Evolutionary conservation across 495 filamentous ascomycete species (phyloP), one percentile per base, ranked within the genome.

Genomic region (Massariosphaeria phaeospora): DNA sequence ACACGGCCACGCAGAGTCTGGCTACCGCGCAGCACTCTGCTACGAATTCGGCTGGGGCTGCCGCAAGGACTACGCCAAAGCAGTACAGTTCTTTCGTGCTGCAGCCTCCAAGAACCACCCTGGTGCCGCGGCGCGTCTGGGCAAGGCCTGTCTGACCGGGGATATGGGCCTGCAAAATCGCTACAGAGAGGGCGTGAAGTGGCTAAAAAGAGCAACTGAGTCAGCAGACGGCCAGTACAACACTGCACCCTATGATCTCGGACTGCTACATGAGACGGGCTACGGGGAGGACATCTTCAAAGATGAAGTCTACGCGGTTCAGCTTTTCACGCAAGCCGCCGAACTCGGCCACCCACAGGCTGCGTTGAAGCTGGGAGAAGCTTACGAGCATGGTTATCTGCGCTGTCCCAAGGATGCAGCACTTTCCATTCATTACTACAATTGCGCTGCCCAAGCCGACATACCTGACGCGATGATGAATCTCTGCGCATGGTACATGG

Each of bases 11-110:
- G 87, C 94, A 25, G 93, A 99, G 72, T 90, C 94, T 24, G 91
- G 84, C 35, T 99, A 96, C 71, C 85, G 93, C 46, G 84, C 91
- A 40, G 93, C 86, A 3, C 73, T 99, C 30, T 97, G 91, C 74
- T 96, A 95, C 71, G 93, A 99, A 66, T 97, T 96, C 71, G 94
- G 90, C 56, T 97, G 94, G 93, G 93, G 93, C 18, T 90, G 84
- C 52, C 80, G 88, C 29, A 88, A 87, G 53, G 91, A 96, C 64
- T 83, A 83, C 34, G 78, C 83, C 30, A 95, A 95, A 71, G 94
- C 94, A 18, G 87, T 90, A 13, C 88, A 96, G 64, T 99, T 94
- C 70, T 88, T 94, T 66, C 84, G 93, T 21, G 83, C 86, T 43
- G 81, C 91, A 1, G 91, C 94, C 11, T 87, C 89, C 2, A 96